Conservation (phyloP, 2,329 filamentous ascomycete genomes). For the Trichophyton mentagrophytes region DNA sequence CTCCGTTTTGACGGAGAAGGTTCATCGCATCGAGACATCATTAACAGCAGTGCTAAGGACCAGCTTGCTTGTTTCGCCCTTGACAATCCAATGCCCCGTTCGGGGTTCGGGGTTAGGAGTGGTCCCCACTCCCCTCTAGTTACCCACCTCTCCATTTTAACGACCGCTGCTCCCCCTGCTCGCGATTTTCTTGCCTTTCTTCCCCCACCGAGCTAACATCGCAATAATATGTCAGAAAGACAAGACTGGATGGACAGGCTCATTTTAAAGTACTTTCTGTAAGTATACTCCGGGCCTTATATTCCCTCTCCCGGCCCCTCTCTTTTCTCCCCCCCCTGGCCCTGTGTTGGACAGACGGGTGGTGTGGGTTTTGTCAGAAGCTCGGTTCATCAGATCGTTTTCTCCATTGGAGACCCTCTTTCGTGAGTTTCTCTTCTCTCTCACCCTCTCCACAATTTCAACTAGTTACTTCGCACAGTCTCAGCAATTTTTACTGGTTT, state of each 20-base stretch:
- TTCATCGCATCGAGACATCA: background rate
- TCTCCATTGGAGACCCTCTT: background rate
- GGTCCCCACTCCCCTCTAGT: background rate
- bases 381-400: background rate
- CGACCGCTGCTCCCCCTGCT: background rate
- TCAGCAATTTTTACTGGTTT: background rate
- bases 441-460: background rate
- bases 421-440: too few species aligned
- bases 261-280: background rate
- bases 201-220: background rate
- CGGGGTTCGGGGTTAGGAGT: background rate
- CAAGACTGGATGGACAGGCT: background rate
- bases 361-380: background rate
- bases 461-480: background rate
- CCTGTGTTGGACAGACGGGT: background rate
- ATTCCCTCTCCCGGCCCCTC: background rate
- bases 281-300: background rate
- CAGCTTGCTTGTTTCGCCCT: background rate
- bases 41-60: background rate
- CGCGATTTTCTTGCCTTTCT: background rate
- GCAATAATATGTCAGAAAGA: background rate
- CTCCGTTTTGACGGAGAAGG: background rate
- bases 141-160: background rate
- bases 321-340: background rate
- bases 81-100: background rate